These are phyloP conservation scores for Glycine tomentella DNA, from an alignment of 306 rosid species.

Conservation along the genomic window DNA sequence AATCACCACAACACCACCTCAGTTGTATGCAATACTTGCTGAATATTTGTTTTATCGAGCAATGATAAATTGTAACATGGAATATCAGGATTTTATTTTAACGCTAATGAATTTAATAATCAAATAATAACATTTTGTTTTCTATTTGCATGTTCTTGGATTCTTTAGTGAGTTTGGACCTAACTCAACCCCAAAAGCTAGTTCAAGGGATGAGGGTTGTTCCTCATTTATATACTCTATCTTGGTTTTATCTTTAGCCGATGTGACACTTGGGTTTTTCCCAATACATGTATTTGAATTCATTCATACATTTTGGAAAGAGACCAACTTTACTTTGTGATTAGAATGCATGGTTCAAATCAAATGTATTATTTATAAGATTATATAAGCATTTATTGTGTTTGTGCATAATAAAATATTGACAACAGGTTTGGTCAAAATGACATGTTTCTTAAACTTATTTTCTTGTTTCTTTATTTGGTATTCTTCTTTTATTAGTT, in stretches of 20 bases:
- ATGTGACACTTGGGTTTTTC: too few species aligned
- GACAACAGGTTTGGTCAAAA: neutral
- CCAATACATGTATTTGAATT: neutral
- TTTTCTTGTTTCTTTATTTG: too few species aligned
- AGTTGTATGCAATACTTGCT: neutral
- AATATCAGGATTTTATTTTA: neutral
- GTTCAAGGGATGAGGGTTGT: too few species aligned
- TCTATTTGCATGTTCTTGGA: neutral
- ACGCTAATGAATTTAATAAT: neutral
- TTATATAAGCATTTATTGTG: neutral
- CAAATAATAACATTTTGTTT: constrained; percentile 3
- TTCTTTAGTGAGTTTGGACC: too few species aligned
- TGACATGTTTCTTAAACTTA: too few species aligned
- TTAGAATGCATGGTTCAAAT: constrained; percentile 14
- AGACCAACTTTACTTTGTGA: constrained; percentile 9
- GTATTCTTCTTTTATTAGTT: too few species aligned
- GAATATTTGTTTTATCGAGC: neutral
- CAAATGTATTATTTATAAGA: neutral
- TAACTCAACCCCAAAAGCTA: too few species aligned
- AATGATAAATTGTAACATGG: neutral
- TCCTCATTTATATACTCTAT: too few species aligned
- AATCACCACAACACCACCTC: neutral
- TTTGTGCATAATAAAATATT: constrained; percentile 22
- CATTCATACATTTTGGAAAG: constrained; percentile 5
- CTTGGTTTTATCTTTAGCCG: too few species aligned